These are phyloP conservation scores for Fraxinus angustifolia DNA, from an alignment of 305 asterid genomes.

Conservation along the genomic window DNA sequence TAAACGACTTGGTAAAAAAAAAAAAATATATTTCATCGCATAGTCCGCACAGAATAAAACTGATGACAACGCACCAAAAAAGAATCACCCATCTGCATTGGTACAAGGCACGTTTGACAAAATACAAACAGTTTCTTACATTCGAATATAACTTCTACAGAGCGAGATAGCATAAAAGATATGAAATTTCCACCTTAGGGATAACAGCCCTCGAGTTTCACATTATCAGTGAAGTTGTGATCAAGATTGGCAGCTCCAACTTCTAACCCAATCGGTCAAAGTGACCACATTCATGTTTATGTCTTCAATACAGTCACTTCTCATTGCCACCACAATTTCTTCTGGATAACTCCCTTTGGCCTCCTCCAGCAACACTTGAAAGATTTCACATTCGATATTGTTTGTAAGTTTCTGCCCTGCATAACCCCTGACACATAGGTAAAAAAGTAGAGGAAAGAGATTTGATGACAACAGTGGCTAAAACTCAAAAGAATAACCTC, in stretches of 20 bases:
- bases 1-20: not conserved
- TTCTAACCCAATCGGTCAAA: constrained; percentile 58
- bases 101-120: not conserved
- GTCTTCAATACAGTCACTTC: constrained; percentile 65
- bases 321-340: constrained; percentile 59
- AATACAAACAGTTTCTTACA: not conserved
- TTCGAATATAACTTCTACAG: not conserved
- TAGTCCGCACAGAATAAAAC: not conserved
- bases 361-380: constrained; percentile 76
- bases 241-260: constrained; percentile 44
- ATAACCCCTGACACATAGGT: constrained; percentile 54
- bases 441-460: not conserved
- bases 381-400: constrained; percentile 80
- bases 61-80: not conserved
- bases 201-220: not conserved
- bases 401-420: constrained; percentile 69
- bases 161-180: not conserved
- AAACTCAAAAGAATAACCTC: not conserved
- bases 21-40: not conserved
- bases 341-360: constrained; percentile 77
- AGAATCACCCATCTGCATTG: not conserved
- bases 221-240: constrained; percentile 7
- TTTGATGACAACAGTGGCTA: not conserved
- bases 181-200: not conserved
- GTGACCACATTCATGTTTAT: constrained; percentile 45